Evolutionary conservation across 2,329 filamentous ascomycete species (phyloP).

Genomic region (Cladosporium halotolerans): DNA sequence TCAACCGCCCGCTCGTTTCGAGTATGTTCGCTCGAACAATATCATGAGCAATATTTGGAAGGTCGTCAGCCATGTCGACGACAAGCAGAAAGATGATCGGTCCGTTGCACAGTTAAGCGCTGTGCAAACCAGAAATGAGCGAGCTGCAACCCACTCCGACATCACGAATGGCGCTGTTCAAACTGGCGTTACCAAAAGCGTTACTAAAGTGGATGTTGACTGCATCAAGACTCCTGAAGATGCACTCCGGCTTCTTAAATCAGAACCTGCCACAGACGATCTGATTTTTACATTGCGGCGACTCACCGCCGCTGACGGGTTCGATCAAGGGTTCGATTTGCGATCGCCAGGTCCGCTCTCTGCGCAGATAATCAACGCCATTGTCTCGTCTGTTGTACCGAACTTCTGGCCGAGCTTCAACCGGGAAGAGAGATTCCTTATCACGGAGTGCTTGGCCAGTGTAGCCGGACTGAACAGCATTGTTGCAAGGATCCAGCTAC

Average conservation of each 20-base stretch:
- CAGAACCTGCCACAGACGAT: slow-evolving; percentile 32
- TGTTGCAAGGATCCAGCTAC: slow-evolving; percentile 30
- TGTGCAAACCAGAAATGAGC: not conserved
- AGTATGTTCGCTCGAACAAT: too few relatives aligned
- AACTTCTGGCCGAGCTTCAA: slow-evolving; percentile 72
- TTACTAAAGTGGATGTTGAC: not conserved
- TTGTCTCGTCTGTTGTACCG: slow-evolving; percentile 69
- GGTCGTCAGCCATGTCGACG: slow-evolving; percentile 4
- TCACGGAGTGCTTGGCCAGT: slow-evolving; percentile 64
- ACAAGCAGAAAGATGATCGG: not conserved
- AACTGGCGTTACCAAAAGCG: not conserved
- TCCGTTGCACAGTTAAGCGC: not conserved
- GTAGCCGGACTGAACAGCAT: slow-evolving; percentile 73
- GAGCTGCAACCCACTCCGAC: too few relatives aligned
- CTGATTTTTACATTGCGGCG: slow-evolving; percentile 22
- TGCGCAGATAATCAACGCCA: slow-evolving; percentile 66
- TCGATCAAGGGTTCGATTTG: slow-evolving; percentile 47
- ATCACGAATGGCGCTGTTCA: not conserved
- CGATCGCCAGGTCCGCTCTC: slow-evolving; percentile 58
- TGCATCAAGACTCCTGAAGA: slow-evolving; percentile 21
- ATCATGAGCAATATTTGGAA: slow-evolving; percentile 8
- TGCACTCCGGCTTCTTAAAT: slow-evolving; percentile 33
- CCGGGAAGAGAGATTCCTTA: slow-evolving; percentile 37
- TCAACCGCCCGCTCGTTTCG: not conserved
- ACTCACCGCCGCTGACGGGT: slow-evolving; percentile 10